Evolutionary conservation across 2,329 filamentous ascomycete species (phyloP).

Genomic region (Stagonosporopsis cucurbitacearum): DNA sequence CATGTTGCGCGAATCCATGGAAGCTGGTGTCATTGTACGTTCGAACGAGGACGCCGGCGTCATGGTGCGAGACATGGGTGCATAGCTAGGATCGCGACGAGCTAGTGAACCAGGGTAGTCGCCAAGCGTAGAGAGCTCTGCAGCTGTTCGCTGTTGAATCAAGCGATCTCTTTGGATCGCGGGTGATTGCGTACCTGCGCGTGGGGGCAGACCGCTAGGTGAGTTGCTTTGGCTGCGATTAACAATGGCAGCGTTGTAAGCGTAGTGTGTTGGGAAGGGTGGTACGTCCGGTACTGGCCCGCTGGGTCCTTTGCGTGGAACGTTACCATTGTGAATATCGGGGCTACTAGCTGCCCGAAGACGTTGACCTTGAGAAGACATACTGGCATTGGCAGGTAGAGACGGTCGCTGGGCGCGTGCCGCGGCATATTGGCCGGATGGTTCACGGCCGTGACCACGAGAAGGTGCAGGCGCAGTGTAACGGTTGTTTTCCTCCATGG

Average conservation of each 20-base stretch:
- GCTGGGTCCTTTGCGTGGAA: slow-evolving; percentile 64
- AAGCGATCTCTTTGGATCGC: slow-evolving; percentile 68
- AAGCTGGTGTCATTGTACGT: slow-evolving; percentile 46
- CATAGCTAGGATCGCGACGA: slow-evolving; percentile 42
- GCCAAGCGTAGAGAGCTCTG: slow-evolving; percentile 49
- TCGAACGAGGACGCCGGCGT: slow-evolving; percentile 51
- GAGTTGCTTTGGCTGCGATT: slow-evolving; percentile 84
- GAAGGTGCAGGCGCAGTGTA: slow-evolving; percentile 90
- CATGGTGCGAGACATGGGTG: slow-evolving; percentile 42
- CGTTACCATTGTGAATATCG: slow-evolving; percentile 75
- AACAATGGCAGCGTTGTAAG: slow-evolving; percentile 65
- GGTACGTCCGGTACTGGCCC: slow-evolving; percentile 53
- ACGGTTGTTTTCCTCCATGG: slow-evolving; percentile 75
- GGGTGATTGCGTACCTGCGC: slow-evolving; percentile 74
- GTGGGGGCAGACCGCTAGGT: slow-evolving; percentile 71
- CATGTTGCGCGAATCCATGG: slow-evolving; percentile 48
- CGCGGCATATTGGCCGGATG: slow-evolving; percentile 69
- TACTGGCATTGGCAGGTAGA: slow-evolving; percentile 69
- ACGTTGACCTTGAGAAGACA: slow-evolving; percentile 55
- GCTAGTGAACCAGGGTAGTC: slow-evolving; percentile 39
- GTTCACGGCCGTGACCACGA: slow-evolving; percentile 75
- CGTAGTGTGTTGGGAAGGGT: slow-evolving; percentile 64
- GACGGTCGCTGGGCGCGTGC: slow-evolving; percentile 78
- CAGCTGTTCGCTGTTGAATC: slow-evolving; percentile 48
- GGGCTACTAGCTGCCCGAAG: slow-evolving; percentile 94